phyloP scores from a whole-genome alignment of 805 yeast genomes.

The Kluyveromyces wickerhamii region DNA sequence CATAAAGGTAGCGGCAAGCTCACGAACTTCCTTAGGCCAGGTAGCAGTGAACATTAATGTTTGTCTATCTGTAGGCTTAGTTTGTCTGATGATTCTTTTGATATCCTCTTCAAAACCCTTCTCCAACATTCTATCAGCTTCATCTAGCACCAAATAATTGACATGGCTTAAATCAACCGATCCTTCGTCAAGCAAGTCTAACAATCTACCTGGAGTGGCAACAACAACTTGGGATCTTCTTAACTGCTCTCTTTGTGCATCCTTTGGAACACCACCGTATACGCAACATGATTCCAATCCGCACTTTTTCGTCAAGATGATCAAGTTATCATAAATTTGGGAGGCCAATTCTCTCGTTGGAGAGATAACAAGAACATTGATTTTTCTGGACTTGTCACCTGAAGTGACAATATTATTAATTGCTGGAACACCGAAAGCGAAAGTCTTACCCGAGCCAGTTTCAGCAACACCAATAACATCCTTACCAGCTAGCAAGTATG shows the following conservation, averaged over 20 bases:
- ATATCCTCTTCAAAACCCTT: conserved; percentile 98
- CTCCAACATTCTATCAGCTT: conserved; percentile 98
- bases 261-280: conserved; percentile 97
- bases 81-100: conserved; percentile 63
- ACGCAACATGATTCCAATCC: conserved; percentile 71
- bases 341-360: conserved; percentile 98
- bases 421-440: conserved; percentile 98
- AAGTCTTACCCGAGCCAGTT: conserved; percentile 96
- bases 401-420: conserved; percentile 50
- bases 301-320: conserved; percentile 49
- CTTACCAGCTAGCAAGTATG: conserved; percentile 64
- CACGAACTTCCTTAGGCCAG: conserved; percentile 98
- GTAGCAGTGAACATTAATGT: conserved; percentile 99
- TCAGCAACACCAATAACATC: conserved; percentile 98
- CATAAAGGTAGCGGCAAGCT: conserved; percentile 82
- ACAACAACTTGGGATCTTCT: conserved; percentile 69
- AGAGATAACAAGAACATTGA: conserved; percentile 76
- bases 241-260: conserved; percentile 72
- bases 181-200: conserved; percentile 87
- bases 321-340: conserved; percentile 82
- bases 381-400: conserved; percentile 34
- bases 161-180: conserved; percentile 60
- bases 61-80: conserved; percentile 54
- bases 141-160: conserved; percentile 82
- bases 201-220: conserved; percentile 97